These are phyloP conservation scores for Xylaria venustula DNA, from an alignment of 495 filamentous ascomycete genomes.

Conservation along the genomic window DNA sequence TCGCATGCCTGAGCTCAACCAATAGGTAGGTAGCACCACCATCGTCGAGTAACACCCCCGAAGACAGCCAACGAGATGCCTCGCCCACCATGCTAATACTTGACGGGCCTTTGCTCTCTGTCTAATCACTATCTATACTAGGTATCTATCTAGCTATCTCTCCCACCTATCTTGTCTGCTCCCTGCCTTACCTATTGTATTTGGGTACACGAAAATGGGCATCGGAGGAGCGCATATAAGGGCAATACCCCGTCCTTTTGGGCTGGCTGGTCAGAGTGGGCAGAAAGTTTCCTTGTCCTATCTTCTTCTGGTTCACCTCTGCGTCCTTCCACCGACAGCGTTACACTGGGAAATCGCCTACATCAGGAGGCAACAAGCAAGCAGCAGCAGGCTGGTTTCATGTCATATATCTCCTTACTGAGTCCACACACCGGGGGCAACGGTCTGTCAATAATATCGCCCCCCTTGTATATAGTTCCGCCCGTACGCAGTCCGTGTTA, in stretches of 20 bases:
- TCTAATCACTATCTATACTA: too few relatives aligned
- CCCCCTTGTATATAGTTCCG: too few relatives aligned
- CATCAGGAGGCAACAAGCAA: slow-evolving; percentile 10
- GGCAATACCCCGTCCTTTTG: neutral
- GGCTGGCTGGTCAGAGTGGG: neutral
- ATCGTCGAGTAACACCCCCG: neutral
- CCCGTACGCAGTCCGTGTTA: too few relatives aligned
- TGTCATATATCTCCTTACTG: neutral
- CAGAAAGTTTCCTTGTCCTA: neutral
- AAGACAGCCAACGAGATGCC: slow-evolving; percentile 6
- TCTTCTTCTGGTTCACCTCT: slow-evolving; percentile 4
- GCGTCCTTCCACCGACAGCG: slow-evolving; percentile 1
- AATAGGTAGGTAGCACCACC: neutral
- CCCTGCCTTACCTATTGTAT: neutral
- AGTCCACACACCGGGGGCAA: neutral
- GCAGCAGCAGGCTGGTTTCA: slow-evolving; percentile 2
- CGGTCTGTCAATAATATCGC: neutral
- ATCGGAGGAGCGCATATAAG: neutral
- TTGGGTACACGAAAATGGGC: neutral
- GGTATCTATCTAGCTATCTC: too few relatives aligned
- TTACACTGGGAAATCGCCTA: slow-evolving; percentile 1
- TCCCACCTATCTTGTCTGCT: too few relatives aligned
- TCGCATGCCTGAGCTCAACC: slow-evolving; percentile 6
- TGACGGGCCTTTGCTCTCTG: too few relatives aligned
- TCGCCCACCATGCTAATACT: slow-evolving; percentile 4